Conservation (phyloP, 768 basidiomycete species). For the Agrocybe pediades region DNA sequence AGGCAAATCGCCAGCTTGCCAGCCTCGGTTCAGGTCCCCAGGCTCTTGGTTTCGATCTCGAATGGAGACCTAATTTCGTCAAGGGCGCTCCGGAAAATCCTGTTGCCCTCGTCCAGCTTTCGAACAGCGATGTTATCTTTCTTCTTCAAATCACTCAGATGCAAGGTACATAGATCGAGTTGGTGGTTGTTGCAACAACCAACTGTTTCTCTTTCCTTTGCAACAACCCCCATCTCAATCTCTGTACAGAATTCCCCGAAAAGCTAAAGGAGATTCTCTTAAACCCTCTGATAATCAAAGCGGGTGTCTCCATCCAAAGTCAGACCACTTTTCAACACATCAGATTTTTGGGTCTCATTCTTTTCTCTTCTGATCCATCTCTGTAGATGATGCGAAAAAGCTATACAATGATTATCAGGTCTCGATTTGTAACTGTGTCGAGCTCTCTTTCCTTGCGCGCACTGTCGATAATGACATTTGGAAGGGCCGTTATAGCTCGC, state of each 20-base stretch:
- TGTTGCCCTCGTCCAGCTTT: slow-evolving; percentile 75
- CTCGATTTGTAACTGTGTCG: slow-evolving; percentile 56
- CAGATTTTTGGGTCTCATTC: slow-evolving; percentile 7
- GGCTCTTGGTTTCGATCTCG: slow-evolving; percentile 71
- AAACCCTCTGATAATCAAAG: slow-evolving; percentile 58
- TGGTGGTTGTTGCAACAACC: background rate
- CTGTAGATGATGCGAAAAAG: slow-evolving; percentile 68
- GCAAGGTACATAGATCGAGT: slow-evolving; percentile 33
- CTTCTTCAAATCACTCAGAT: slow-evolving; percentile 70
- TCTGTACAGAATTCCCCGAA: slow-evolving; percentile 49
- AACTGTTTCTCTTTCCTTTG: slow-evolving; percentile 2
- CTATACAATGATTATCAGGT: slow-evolving; percentile 51
- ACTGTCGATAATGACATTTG: slow-evolving; percentile 71
- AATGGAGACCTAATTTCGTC: slow-evolving; percentile 69
- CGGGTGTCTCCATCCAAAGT: slow-evolving; percentile 78
- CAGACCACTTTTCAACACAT: slow-evolving; percentile 21
- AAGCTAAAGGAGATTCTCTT: slow-evolving; percentile 54
- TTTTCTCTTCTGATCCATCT: slow-evolving; percentile 10
- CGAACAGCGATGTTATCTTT: slow-evolving; percentile 52
- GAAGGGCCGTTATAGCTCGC: slow-evolving; percentile 66
- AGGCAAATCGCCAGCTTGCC: slow-evolving; percentile 33
- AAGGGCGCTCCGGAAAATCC: slow-evolving; percentile 62
- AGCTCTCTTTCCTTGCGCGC: slow-evolving; percentile 69
- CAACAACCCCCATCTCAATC: slow-evolving; percentile 7
- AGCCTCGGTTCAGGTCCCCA: slow-evolving; percentile 32